phyloP scores from a whole-genome alignment of 2,329 filamentous ascomycete species.

The Colletotrichum navitas region DNA sequence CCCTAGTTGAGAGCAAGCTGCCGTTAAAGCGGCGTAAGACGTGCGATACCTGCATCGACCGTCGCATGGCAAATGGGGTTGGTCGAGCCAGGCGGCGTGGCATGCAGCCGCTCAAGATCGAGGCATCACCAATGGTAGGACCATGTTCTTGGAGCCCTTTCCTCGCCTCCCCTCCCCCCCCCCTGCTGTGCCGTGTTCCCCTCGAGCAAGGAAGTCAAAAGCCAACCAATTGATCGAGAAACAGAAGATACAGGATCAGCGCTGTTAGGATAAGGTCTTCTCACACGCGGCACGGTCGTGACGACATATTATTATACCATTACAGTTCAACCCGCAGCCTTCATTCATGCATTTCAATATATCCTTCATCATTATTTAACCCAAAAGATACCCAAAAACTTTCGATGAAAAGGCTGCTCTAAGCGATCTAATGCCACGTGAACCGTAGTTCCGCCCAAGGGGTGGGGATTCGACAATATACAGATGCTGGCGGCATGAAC shows the following conservation, averaged over 20 bases:
- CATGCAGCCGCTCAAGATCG: constrained; percentile 22
- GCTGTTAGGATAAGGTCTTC: neutral
- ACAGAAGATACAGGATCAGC: neutral
- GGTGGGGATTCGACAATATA: constrained; percentile 7
- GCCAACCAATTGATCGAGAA: constrained; percentile 5
- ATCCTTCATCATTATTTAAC: constrained; percentile 13
- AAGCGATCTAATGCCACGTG: neutral
- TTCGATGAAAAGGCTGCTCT: neutral
- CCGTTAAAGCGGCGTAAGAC: constrained; percentile 35
- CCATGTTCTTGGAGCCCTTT: constrained; percentile 9
- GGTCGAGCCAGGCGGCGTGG: constrained; percentile 8
- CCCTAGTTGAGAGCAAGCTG: neutral
- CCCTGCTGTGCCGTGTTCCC: constrained; percentile 1
- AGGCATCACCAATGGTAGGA: constrained; percentile 16
- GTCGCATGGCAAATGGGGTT: constrained; percentile 31
- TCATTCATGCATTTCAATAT: constrained; percentile 4
- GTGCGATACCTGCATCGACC: constrained; percentile 21
- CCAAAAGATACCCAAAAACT: constrained; percentile 3
- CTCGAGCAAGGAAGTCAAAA: constrained; percentile 21
- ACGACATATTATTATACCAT: neutral
- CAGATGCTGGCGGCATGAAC: constrained; percentile 29
- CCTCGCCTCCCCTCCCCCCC: constrained; percentile 1
- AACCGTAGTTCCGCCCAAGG: neutral
- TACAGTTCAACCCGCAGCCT: neutral
- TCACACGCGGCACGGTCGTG: constrained; percentile 2